Evolutionary conservation across 83 land plant species (phyloP), one percentile per base, ranked within the genome.

Genomic region (Diphasiastrum complanatum): DNA sequence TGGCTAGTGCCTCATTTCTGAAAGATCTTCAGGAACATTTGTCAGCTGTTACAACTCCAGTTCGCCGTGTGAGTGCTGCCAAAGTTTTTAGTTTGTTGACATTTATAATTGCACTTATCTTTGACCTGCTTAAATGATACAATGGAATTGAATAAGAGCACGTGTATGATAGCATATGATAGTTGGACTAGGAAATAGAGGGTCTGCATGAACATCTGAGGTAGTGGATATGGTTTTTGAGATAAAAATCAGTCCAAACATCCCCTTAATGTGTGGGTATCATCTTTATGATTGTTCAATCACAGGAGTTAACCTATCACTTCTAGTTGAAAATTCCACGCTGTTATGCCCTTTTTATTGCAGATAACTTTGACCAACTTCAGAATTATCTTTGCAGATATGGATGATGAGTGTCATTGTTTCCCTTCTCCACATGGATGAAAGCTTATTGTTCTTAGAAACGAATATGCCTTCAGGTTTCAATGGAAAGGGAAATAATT

Each of bases 341-440:
- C 6, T 24, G 10, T 59, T 4, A 33, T 68, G 22, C 29, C n/a
- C 18, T 56, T 36, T 51, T 45, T 60, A 6, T 36, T 28, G 60
- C 14, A 28, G 41, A 27, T 27, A 27, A 28, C 31, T 56, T 5
- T 49, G 8, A 49, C 12, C 20, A 11, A 11, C 12, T 40, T 12
- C 25, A 38, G 37, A 35, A 1, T 48, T 8, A 60, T 37, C 31
- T 46, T 4, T 40, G 55, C 84, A 95, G 99, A 64, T 90, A 41
- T 73, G 83, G 55, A 75, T 90, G 80, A 76, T 86, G 77, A 71
- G 77, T 57, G 78, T 90, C 48, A 63, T 90, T 24, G 72, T 81
- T 22, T 77, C 85, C 18, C 75, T 95, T 32, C 64, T 95, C 19
- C 85, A 82, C 49, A 82, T 89, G 83, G 89, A 93, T 55, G 80